Base-by-base conservation (phyloP, 2,329 filamentous ascomycete species). In the Colletotrichum endophyticum region DNA sequence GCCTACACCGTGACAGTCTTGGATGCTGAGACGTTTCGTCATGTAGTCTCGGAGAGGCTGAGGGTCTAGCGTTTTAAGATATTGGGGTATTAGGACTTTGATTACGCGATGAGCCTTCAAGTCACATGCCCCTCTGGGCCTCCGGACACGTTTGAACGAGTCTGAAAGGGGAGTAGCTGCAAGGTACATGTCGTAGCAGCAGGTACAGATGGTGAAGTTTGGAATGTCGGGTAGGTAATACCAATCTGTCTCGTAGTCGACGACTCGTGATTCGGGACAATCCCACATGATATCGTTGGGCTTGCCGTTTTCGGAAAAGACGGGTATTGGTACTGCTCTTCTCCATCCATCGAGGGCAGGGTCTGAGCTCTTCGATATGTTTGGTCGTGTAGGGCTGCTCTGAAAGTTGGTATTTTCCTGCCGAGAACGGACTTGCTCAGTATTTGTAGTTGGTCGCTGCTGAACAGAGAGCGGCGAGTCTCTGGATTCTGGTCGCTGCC, bases 181-280 rank as follows among this genome's bases (percentile, higher is more conserved):
- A 15, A 89, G 83, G 73, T 86, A 70, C 34, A 86, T 84, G 8
- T 82, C 81, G 39, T 87, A 84, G 77, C 87, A 89, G 27, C 82
- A 79, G 3, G 85, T 86, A 77, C 87, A 89, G 39, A 88, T 80
- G 5, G 83, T 72, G 28, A 83, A 86, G 3, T 81, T 78, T 0
- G 84, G 81, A 4, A 80, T 39, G 5, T 81, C 79, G 3, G 77
- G 72, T 2, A 82, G 64, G 2, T 78, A 80, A 63, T 85, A 84
- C 82, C 84, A 86, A n/a, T 80, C 80, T 1, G 83, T 77, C 0
- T 79, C 73, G 56, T 85, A 85, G 25, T 79, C 77, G 1, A 85
- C 76, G 1, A 66, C 22, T 16, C 83, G 80, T 2, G 63, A 25
- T 44, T 82, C 80, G 1, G 84, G 81, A 28, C 84, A 86, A 15